Evolutionary conservation across 2,329 filamentous ascomycete species (phyloP), one percentile per base, ranked within the genome.

Genomic region (Alternaria gansuensis): DNA sequence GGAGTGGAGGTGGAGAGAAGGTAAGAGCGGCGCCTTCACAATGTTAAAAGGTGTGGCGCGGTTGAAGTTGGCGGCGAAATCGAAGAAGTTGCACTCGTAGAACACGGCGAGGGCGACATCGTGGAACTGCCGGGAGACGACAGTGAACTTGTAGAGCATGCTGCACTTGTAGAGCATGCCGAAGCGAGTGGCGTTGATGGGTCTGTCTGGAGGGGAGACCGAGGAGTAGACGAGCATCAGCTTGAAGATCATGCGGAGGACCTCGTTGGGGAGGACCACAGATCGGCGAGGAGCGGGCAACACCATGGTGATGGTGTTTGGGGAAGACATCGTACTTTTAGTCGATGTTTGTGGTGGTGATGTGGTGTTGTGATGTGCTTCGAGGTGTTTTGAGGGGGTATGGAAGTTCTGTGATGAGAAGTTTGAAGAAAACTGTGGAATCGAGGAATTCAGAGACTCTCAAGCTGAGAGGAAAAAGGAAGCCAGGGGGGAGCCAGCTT

Each of bases 211-310:
- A 45, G 41, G 41, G 9, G 41, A 45, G 41, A 45, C 41, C 41
- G 41, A 8, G 21, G 41, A 45, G 26, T 29, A 45, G 41, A 45
- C 28, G 41, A 45, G 34, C 10, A 41, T 28, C 3, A 46, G 21
- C 13, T 52, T 39, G 34, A 70, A 56, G 59, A 69, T 65, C 31
- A 58, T 39, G 14, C 50, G 21, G 5, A 65, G 23, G 11, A 70
- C 34, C 36, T 67, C 63, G n/a, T 63, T 54, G 6, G 66, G 66
- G 17, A 70, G 48, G 2, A 54, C 37, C 6, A 54, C 40, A 36
- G 59, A 51, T n/a, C 46, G 56, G 21, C 57, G 58, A 8, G 51
- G 58, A 4, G 49, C 31, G 2, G 51, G 29, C 5, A 48, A 24
- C 21, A 63, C 43, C 23, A 29, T 34, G 14, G 54, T 37, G 6